Base-by-base conservation (phyloP, 2,329 filamentous ascomycete species). In the Diaporthe sp. region DNA sequence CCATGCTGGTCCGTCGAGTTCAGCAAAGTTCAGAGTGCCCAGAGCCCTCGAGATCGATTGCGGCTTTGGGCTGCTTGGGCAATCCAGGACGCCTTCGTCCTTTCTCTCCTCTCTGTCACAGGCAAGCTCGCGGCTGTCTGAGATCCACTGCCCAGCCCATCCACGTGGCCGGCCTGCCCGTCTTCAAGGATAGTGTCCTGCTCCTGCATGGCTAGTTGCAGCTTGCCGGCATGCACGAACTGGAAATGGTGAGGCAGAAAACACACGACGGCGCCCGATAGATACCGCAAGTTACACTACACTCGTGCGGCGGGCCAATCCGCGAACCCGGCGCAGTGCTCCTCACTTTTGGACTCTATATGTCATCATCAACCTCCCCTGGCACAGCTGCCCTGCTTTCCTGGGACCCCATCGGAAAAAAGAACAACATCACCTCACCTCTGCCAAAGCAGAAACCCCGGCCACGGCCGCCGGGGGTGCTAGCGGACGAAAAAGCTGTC, bases 181-280 rank as follows among this genome's bases (percentile, higher is more conserved):
- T 64, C 50, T 22, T 55, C 70, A 64, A 64, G 70, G 47, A 40
- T 55, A 64, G 60, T 72, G 57, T 72, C 57, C 55, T 72, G 47
- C 70, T 64, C 40, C 64, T 72, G 70, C 70, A 72, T 72, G 50
- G 54, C 57, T 72, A 72, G 57, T 58, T 54, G 70, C 57, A 72
- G 47, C 45, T 64, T 58, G 42, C 47, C 47, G 47, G 70, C 45
- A 54, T 35, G 35, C 45, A 54, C 50, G 33, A 54, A 22, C 64
- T 54, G 64, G 33, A 40, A 40, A n/a, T 15, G 8, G 45, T 35
- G 64, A 68, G 33, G 45, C 64, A 68, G 64, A 54, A 54, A 25
- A 54, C 22, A 28, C 47, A 52, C 58, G 5, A 45, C 58, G 38
- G 10, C 33, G 33, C 33, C 45, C 33, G 30, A 19, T 42, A 61